A percentile compares a stretch with the other conserved stretches of the same genome.
phyloP scores from a whole-genome alignment of 2,329 filamentous ascomycete genomes.

The Lasiodiplodia gonubiensis region DNA sequence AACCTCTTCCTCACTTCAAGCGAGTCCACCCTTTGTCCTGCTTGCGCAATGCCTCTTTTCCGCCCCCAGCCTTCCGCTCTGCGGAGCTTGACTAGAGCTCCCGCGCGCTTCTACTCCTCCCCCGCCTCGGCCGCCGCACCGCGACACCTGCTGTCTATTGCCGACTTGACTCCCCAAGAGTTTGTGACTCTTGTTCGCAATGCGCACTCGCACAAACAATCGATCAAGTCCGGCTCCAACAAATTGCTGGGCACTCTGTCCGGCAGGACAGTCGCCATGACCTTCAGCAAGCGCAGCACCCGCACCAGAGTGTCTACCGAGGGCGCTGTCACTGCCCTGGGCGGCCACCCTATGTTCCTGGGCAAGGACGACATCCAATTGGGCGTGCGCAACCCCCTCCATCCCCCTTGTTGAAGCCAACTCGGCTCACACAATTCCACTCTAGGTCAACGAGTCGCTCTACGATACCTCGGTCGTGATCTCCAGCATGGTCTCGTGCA shows the following conservation, averaged over 20 bases:
- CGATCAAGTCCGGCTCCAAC: conserved; percentile 71
- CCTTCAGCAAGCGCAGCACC: conserved; percentile 96
- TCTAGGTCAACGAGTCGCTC: conserved; percentile 86
- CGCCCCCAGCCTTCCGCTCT: conserved; percentile 40
- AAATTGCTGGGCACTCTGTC: conserved; percentile 67
- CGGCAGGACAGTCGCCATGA: conserved; percentile 87
- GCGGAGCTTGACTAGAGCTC: conserved; percentile 40
- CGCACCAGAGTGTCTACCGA: conserved; percentile 93
- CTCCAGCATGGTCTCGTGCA: conserved; percentile 68
- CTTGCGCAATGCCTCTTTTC: conserved; percentile 40
- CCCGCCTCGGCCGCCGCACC: conserved; percentile 63
- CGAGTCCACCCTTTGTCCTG: background rate
- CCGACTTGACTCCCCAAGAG: conserved; percentile 80
- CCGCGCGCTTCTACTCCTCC: conserved; percentile 40
- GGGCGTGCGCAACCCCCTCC: conserved; percentile 64
- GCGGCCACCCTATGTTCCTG: conserved; percentile 94
- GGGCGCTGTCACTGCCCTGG: conserved; percentile 83
- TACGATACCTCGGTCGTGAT: conserved; percentile 91
- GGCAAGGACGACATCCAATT: conserved; percentile 96
- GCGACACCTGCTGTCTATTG: conserved; percentile 90
- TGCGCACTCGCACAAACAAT: conserved; percentile 76
- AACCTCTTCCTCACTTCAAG: conserved; percentile 26
- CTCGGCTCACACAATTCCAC: conserved; percentile 27
- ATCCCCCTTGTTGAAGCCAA: too few relatives aligned
- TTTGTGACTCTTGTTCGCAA: conserved; percentile 82